Conservation (phyloP, 495 filamentous ascomycete genomes). For the Oidiodendron maius region DNA sequence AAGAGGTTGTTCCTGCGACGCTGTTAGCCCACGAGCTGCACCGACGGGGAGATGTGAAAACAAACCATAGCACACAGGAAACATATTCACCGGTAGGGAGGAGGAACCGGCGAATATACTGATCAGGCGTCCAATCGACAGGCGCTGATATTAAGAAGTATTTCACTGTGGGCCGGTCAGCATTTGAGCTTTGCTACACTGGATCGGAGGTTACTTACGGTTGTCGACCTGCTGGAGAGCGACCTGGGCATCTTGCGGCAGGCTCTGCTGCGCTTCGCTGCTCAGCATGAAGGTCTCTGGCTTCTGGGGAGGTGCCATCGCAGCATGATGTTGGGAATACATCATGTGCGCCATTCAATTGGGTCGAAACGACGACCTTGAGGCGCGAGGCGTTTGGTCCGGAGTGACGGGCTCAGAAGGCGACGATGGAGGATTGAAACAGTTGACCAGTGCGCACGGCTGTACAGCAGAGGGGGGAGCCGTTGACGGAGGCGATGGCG, state of each 20-base stretch:
- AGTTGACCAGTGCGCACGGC: background rate
- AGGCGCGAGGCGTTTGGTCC: conserved; percentile 10
- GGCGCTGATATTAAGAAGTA: conserved; percentile 99
- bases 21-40: conserved; percentile 21
- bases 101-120: conserved; percentile 92
- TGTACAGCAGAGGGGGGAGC: conserved; percentile 8
- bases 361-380: conserved; percentile 22
- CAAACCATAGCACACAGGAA: conserved; percentile 92
- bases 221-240: conserved; percentile 98
- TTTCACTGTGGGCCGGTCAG: conserved; percentile 66
- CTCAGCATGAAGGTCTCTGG: conserved; percentile 98
- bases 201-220: conserved; percentile 53
- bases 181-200: background rate
- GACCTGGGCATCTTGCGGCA: conserved; percentile 95
- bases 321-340: conserved; percentile 44
- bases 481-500: conserved; percentile 14
- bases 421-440: conserved; percentile 6
- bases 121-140: conserved; percentile 94
- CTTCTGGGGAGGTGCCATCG: conserved; percentile 60
- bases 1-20: conserved; percentile 89
- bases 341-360: conserved; percentile 33
- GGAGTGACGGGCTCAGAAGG: conserved; percentile 9
- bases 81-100: conserved; percentile 97
- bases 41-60: conserved; percentile 11
- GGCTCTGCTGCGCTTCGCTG: conserved; percentile 88